Conservation (phyloP, 2,329 filamentous ascomycete genomes). For the Xylariaceae sp. region DNA sequence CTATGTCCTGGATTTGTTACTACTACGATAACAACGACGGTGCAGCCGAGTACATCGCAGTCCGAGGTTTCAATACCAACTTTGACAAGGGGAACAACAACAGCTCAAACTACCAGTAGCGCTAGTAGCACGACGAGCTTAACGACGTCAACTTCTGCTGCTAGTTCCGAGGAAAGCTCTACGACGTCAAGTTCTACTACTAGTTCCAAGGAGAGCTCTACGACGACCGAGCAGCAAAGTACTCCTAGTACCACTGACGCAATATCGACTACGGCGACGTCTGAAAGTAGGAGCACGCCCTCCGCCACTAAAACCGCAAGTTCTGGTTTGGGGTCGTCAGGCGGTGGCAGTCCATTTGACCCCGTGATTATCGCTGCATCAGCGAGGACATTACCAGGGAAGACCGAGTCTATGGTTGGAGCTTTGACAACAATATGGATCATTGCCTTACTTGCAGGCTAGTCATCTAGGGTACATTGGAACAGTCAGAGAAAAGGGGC, state of each 20-base stretch:
- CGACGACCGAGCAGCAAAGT: too few species aligned
- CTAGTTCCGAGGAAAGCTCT: too few species aligned
- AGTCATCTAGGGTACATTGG: not conserved
- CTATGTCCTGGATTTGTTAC: conserved; percentile 24
- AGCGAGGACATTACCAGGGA: conserved; percentile 1
- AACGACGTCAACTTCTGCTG: not conserved
- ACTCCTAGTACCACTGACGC: not conserved
- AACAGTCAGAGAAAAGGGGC: not conserved
- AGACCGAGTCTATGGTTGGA: not conserved
- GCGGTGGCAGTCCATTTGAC: conserved; percentile 27
- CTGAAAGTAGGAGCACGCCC: not conserved
- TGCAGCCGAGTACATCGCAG: conserved; percentile 18
- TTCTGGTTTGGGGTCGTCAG: conserved; percentile 10
- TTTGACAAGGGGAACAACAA: conserved; percentile 2
- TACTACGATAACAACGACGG: conserved; percentile 24
- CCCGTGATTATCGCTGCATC: conserved; percentile 3
- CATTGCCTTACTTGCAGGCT: conserved; percentile 5
- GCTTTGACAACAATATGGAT: conserved; percentile 6
- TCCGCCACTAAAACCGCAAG: conserved; percentile 5
- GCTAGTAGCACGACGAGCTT: not conserved
- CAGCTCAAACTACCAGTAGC: not conserved
- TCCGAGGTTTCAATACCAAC: conserved; percentile 1
- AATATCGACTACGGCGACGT: conserved; percentile 2
- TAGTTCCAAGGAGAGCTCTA: too few species aligned
- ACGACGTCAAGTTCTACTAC: too few species aligned